Percentiles rank a stretch among this genome's conserved stretches.
phyloP scores from a whole-genome alignment of 768 basidiomycete genomes.

The Mycena haematopus region DNA sequence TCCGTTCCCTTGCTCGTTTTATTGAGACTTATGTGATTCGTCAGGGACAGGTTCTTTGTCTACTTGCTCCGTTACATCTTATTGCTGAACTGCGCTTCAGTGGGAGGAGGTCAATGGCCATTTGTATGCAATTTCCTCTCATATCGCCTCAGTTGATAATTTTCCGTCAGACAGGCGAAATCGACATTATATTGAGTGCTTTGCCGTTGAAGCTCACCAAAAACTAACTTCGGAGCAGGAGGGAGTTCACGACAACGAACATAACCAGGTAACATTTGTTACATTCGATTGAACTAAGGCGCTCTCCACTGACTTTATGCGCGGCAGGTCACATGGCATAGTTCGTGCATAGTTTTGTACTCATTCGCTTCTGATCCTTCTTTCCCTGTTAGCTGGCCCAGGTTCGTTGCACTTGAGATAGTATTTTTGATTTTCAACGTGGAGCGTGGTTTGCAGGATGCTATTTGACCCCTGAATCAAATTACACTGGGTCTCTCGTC shows the following conservation, averaged over 20 bases:
- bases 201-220: neutral
- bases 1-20: neutral
- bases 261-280: slow-evolving; percentile 81
- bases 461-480: slow-evolving; percentile 55
- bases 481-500: slow-evolving; percentile 68
- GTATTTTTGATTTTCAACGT: neutral
- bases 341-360: too few relatives aligned
- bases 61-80: slow-evolving; percentile 5
- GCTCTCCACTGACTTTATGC: too few relatives aligned
- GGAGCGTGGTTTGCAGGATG: slow-evolving; percentile 51
- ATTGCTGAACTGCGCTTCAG: slow-evolving; percentile 31
- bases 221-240: slow-evolving; percentile 41
- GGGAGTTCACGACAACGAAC: slow-evolving; percentile 84
- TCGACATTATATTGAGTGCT: slow-evolving; percentile 52
- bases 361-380: too few relatives aligned
- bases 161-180: slow-evolving; percentile 67
- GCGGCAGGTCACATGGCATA: too few relatives aligned
- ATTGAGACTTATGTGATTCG: neutral
- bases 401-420: slow-evolving; percentile 44
- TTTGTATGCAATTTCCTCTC: slow-evolving; percentile 48
- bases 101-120: slow-evolving; percentile 69
- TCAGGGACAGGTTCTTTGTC: slow-evolving; percentile 25
- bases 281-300: too few relatives aligned
- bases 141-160: slow-evolving; percentile 11
- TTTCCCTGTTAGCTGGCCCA: too few relatives aligned